Evolutionary conservation across 805 yeast species (phyloP).

Genomic region (Komagataella mondaviorum): DNA sequence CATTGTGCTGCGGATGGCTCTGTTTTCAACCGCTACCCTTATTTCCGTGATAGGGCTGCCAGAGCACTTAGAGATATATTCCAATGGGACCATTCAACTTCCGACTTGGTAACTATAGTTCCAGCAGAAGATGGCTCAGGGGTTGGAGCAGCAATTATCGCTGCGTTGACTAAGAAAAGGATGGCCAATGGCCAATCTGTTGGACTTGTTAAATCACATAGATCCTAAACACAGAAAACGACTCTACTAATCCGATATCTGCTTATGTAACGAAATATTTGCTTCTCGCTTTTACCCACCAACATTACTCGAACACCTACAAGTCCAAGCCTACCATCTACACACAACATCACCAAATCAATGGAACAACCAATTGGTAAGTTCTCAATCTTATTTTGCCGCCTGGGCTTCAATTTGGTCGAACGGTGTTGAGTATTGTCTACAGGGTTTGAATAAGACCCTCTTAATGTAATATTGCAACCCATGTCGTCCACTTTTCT

Average conservation of each 20-base stretch:
- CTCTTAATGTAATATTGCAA: neutral
- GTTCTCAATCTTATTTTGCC: conserved; percentile 2
- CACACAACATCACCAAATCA: neutral
- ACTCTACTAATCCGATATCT: neutral
- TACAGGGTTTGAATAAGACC: no score
- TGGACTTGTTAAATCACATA: conserved; percentile 23
- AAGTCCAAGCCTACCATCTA: neutral
- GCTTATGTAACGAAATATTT: neutral
- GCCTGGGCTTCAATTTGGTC: neutral
- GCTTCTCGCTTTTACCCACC: neutral
- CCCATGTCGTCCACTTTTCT: neutral
- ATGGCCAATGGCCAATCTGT: conserved; percentile 56
- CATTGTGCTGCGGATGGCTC: conserved; percentile 98
- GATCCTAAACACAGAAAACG: neutral
- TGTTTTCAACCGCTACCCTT: conserved; percentile 88
- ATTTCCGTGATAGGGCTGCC: conserved; percentile 81
- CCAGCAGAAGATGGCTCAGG: conserved; percentile 98
- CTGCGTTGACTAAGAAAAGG: conserved; percentile 84
- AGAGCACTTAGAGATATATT: conserved; percentile 79
- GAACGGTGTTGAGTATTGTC: neutral
- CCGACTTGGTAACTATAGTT: conserved; percentile 33
- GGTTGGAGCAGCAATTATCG: conserved; percentile 97
- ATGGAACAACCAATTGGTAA: conserved; percentile 18
- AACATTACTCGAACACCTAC: neutral
- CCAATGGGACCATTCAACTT: conserved; percentile 41